Evolutionary conservation across 2,329 filamentous ascomycete genomes (phyloP), one percentile per base, ranked within the genome.

Genomic region (Biscogniauxia mediterranea): DNA sequence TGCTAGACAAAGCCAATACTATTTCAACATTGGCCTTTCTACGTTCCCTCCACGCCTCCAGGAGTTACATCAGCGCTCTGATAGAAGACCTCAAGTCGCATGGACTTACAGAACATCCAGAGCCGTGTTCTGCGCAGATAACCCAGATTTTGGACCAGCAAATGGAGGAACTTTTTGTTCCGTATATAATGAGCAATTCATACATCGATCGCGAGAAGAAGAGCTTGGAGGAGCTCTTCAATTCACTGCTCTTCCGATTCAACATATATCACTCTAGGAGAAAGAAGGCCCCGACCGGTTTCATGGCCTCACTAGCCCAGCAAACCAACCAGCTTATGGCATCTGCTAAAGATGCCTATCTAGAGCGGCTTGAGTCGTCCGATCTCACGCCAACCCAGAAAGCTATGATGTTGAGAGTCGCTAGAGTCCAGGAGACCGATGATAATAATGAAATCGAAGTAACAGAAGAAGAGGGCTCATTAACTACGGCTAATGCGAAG

Each of bases 71-170:
- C 68, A 89, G 91, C 65, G 82, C 88, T 5, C 78, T 99, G 23
- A 89, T 98, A 7, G 95, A 99, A 70, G 95, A 98, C 66, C 79
- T 99, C 57, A 99, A 99, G 76, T 83, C 90, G 0, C 96, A 99
- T 71, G 95, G 96, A 4, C 79, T 99, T 68, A 98, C 94, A 4
- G 96, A 99, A 72, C 91, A 98, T 70, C 95, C 95, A 0, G 95
- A 98, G 69, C 89, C 93, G 0, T 93, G 91, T 58, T 95, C 93
- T 1, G 89, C 92, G 0, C 90, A 94, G 69, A 96, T 93, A 28
- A 86, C 93, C 1, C 87, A 81, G 81, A 96, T 82, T 75, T 76
- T 90, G 38, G 88, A 90, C 64, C 87, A 89, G 68, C 88, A 90
- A 73, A 78, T 94, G 63, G 90, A 93, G 71, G 91, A 94, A 71